A percentile compares a stretch with the other conserved stretches of the same genome.
Conservation (phyloP, 495 filamentous ascomycete species). For the Xylaria bambusicola region DNA sequence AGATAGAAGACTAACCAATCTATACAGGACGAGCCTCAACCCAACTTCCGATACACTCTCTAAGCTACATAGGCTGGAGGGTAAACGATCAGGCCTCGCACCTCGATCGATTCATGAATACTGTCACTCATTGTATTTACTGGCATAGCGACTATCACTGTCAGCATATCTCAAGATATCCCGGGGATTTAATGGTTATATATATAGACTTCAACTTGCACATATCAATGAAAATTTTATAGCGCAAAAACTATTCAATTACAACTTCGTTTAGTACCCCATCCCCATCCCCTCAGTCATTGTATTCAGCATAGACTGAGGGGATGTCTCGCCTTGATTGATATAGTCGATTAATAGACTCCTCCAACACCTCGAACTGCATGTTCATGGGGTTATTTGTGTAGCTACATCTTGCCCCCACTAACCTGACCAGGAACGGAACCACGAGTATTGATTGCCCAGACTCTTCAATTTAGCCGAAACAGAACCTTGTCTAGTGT, state of each 20-base stretch:
- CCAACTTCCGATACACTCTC: constrained; percentile 46
- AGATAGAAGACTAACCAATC: constrained; percentile 14
- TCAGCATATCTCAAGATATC: constrained; percentile 12
- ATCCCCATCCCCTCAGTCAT: no score
- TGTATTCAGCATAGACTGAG: no score
- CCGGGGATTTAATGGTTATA: constrained; percentile 12
- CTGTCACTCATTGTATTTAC: constrained; percentile 15
- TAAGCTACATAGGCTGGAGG: constrained; percentile 22
- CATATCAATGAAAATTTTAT: not conserved
- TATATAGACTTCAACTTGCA: not conserved
- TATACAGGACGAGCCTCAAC: constrained; percentile 39
- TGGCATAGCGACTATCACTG: constrained; percentile 13
- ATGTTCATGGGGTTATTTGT: no score
- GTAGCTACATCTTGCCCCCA: no score
- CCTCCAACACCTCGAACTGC: no score
- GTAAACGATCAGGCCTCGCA: not conserved
- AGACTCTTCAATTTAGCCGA: constrained; percentile 21
- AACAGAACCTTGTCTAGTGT: constrained; percentile 15
- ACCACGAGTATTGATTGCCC: not conserved
- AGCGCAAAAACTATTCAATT: not conserved
- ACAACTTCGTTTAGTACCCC: not conserved
- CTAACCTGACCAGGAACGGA: constrained; percentile 30
- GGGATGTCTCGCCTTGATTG: no score
- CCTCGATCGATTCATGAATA: not conserved
- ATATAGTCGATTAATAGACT: no score